Evolutionary conservation across 139 green algal genomes (phyloP).

Genomic region (Picochlorum costavermella): DNA sequence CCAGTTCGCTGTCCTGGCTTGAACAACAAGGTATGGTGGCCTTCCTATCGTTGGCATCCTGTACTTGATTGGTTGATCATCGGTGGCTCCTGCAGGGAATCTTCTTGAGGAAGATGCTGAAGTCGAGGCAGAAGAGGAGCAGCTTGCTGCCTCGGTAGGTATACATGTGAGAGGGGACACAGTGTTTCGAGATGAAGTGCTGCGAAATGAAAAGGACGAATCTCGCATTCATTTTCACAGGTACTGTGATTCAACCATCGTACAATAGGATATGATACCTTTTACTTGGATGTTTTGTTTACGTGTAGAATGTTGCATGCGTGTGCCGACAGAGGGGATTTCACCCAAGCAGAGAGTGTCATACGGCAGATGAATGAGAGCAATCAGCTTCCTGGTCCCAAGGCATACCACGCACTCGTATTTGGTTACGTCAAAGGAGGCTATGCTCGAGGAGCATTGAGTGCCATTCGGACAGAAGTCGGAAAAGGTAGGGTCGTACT

Average conservation of each 20-base stretch:
- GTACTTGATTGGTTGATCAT: neutral
- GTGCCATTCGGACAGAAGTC: conserved; percentile 5
- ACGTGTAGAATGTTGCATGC: conserved; percentile 1
- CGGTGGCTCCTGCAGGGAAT: neutral
- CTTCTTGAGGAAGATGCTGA: neutral
- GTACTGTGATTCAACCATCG: neutral
- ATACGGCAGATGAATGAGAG: conserved; percentile 6
- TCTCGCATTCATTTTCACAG: conserved; percentile 1
- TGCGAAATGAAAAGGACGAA: conserved; percentile 7
- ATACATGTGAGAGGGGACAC: conserved; percentile 1
- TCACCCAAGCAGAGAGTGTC: conserved; percentile 1
- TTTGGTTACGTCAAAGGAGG: conserved; percentile 8
- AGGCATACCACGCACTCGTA: conserved; percentile 11
- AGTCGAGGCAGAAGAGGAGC: conserved; percentile 4
- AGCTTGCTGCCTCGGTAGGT: conserved; percentile 4
- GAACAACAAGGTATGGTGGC: neutral
- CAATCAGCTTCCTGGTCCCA: conserved; percentile 3
- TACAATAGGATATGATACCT: neutral
- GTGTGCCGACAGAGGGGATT: conserved; percentile 2
- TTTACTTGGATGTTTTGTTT: neutral
- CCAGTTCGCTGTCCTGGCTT: neutral
- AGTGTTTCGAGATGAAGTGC: neutral
- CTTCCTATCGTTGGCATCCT: neutral
- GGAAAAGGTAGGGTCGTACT: neutral
- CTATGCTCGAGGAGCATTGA: conserved; percentile 5